Base-by-base conservation (phyloP, 768 basidiomycete species). In the Termitomyces sp. region DNA sequence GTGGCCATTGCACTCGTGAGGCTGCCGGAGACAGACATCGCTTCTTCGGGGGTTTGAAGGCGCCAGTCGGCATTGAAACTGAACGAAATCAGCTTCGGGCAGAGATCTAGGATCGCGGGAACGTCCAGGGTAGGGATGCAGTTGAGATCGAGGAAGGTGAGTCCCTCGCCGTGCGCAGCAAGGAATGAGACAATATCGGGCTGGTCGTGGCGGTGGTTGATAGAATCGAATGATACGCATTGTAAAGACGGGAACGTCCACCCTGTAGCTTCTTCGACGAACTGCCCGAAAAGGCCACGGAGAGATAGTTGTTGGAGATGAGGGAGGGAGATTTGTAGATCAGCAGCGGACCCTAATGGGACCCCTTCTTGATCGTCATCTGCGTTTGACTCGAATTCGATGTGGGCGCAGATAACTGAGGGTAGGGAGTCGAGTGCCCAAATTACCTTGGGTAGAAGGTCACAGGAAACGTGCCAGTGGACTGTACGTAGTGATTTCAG, bases 51-150 rank as follows among this genome's bases (percentile, higher is more conserved):
- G 8, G 60, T 58, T 42, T 62, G 58, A 31, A 63, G 45, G 53
- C 80, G 79, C 88, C 90, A 90, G 66, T 92, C 90, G 28, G 78
- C 82, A 66, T 90, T 91, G 73, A 92, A 90, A 24, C 80, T 77
- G 66, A 92, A 83, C 0, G 83, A 80, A 20, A 69, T 72, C 31
- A 92, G 79, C 49, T 74, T 67, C 0, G 87, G 88, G 62, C 88
- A 90, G 7, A 82, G 68, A 13, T 84, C 84, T 26, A 90, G 79
- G 58, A 87, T 79, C 24, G 72, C 72, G 5, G 83, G 72, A 15
- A 90, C 73, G 58, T 88, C 82, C 28, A 88, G 73, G 0, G 73
- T 62, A 6, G 81, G 81, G 45, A 82, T 78, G 62, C 80, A 80
- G 64, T 86, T 77, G 15, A 90, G 66, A 68, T 90, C 88, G 54